Evolutionary conservation across 768 basidiomycete species (phyloP).

Genomic region (Tricholoma hemisulphureum): DNA sequence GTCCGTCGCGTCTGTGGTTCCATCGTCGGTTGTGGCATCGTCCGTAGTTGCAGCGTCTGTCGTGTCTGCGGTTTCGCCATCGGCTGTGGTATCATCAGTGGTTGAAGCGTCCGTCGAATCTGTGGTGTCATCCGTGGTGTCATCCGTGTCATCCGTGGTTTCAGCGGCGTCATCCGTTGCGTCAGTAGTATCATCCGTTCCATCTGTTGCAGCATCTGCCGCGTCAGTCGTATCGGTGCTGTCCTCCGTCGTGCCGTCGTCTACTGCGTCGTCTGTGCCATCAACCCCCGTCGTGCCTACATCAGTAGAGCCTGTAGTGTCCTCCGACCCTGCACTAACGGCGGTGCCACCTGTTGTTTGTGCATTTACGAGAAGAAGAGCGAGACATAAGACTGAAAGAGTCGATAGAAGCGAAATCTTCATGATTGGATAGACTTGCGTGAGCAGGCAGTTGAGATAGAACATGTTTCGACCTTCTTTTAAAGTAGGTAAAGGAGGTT

Average conservation of each 20-base stretch:
- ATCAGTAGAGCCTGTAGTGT: background rate
- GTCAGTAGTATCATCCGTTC: background rate
- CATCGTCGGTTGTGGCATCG: background rate
- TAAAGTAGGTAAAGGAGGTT: background rate
- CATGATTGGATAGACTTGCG: background rate
- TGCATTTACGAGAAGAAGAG: background rate
- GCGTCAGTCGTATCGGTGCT: no score
- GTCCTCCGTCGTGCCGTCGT: no score
- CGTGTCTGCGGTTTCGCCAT: background rate
- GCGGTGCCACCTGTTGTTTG: background rate
- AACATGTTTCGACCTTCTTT: background rate
- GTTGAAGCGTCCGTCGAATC: background rate
- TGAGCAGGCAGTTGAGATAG: background rate
- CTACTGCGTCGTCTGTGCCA: no score
- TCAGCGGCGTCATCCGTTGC: background rate
- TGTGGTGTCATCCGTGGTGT: background rate
- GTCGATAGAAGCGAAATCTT: background rate
- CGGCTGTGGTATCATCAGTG: background rate
- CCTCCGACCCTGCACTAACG: background rate
- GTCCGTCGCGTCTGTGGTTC: background rate
- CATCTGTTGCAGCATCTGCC: background rate
- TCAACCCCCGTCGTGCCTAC: background rate
- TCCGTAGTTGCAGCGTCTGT: background rate
- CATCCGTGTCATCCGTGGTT: background rate
- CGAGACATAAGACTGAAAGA: background rate